Evolutionary conservation across 2,329 filamentous ascomycete genomes (phyloP).

Genomic region (Cryphonectria radicalis): DNA sequence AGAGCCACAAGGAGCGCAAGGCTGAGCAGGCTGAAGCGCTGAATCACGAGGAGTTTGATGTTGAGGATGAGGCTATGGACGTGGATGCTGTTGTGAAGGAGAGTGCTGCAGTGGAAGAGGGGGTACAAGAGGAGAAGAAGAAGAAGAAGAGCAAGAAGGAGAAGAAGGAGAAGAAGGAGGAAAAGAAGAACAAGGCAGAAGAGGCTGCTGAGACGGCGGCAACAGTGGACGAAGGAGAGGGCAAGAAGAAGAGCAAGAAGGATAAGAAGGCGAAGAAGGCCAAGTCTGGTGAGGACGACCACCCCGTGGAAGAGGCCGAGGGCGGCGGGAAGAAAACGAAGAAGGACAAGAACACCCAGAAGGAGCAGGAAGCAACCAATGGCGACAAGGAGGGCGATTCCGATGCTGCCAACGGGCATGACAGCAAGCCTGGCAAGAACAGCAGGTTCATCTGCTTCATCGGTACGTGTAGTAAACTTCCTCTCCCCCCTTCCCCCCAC

Average conservation of each 20-base stretch:
- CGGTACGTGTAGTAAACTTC: slow-evolving; percentile 48
- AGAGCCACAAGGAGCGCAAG: slow-evolving; percentile 22
- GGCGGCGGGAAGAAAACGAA: slow-evolving; percentile 33
- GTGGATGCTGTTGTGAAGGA: background rate
- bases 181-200: slow-evolving; percentile 9
- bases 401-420: slow-evolving; percentile 25
- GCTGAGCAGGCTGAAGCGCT: slow-evolving; percentile 15
- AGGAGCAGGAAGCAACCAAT: slow-evolving; percentile 40
- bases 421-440: slow-evolving; percentile 24
- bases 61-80: slow-evolving; percentile 24
- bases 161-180: slow-evolving; percentile 23
- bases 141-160: slow-evolving; percentile 10
- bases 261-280: slow-evolving; percentile 27
- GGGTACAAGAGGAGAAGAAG: background rate
- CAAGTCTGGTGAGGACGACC: slow-evolving; percentile 20
- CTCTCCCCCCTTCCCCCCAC: slow-evolving; percentile 17
- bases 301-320: slow-evolving; percentile 37
- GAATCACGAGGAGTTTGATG: slow-evolving; percentile 21
- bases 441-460: slow-evolving; percentile 75
- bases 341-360: slow-evolving; percentile 35
- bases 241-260: slow-evolving; percentile 19
- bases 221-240: background rate
- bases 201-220: background rate
- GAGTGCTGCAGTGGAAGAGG: background rate
- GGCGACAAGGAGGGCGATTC: slow-evolving; percentile 26